Evolutionary conservation across 257 asterid species (phyloP), one percentile per base, ranked within the genome.

Genomic region (Parsonsia alboflavescens): DNA sequence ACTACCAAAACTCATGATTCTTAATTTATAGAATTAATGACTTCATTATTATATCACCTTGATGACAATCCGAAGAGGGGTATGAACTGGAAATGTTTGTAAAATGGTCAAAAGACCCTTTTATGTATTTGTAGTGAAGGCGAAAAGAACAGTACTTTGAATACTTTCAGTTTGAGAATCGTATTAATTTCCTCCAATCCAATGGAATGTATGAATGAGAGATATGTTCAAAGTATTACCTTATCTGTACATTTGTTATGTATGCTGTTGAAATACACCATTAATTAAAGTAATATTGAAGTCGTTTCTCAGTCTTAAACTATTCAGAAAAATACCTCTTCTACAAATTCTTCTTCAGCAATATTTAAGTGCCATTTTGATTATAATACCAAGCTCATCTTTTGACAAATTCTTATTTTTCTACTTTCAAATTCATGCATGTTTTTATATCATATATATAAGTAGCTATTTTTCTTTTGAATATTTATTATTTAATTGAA

Each of bases 321-420:
- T 22, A 28, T 57, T n/a, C 26, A 7, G 6, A 33, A 19, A 54
- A 6, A 53, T 2, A 58, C 6, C 64, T 48, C 9, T 10, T 26
- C 13, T 70, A 44, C 17, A n/a, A 68, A 46, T 42, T 45, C 57
- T 21, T 68, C 42, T 48, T 68, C 1, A 44, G 12, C n/a, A 45
- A 26, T 45, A 77, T 71, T 48, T 26, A 58, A 70, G 46, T 48
- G 28, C n/a, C 56, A 7, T 10, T 24, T 41, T 7, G 42, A 45
- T 44, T 68, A 68, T 46, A 26, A 45, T 44, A 45, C 13, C 58
- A 45, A 46, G 39, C 39, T 33, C 3, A 33, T 5, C 42, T 68
- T 24, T 74, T 81, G 81, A 68, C 78, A 73, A 75, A 77, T 77
- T 72, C 74, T 73, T 70, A 22, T 58, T 33, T 52, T 16, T 46